Base-by-base conservation (phyloP, 257 asterid genomes). In the Solanum gandarillasii region DNA sequence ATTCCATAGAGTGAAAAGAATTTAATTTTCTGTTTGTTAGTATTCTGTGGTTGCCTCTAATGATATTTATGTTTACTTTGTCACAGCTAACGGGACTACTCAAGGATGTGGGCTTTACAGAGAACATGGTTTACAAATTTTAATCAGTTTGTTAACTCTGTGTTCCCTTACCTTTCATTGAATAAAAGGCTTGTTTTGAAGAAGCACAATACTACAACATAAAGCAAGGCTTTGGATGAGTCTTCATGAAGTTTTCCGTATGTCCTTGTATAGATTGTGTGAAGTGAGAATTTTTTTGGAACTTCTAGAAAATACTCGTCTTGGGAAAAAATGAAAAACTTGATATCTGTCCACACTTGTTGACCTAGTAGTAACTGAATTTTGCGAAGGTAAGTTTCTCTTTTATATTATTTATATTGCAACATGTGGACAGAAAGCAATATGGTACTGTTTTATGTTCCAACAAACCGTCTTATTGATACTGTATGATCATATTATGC, bases 71-170 rank as follows among this genome's bases (percentile, higher is more conserved):
- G 14, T 83, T 41, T 31, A 43, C 60, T 67, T 89, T 60, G 18
- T 87, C 58, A 88, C 98, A 96, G 99, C 88, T 96, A 71, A 86
- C 92, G 65, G 99, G 99, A 89, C 13, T 96, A 87, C 97, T 96
- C 86, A 94, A 95, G 93, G 99, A 94, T 87, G 89, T 92, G 41
- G 98, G 98, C 46, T 96, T 91, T 90, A 93, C 94, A 5, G 98
- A 93, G 89, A 91, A 89, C 89, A 95, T 96, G 99, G 98, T 95
- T 79, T 96, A 94, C 95, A 96, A 96, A 93, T 96, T 95, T 90
- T 96, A 87, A 89, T 20, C 78, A 55, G 85, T 73, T 86, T 82
- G 84, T 68, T 84, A 78, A 79, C 84, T 72, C 25, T 65, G 9
- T 25, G 86, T 87, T 48, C 62, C 87, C 60, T 46, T 29, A 31